A percentile compares a stretch with the other conserved stretches of the same genome.
These are phyloP conservation scores for Tothia fuscella DNA, from an alignment of 2,329 filamentous ascomycete genomes.

Conservation along the genomic window DNA sequence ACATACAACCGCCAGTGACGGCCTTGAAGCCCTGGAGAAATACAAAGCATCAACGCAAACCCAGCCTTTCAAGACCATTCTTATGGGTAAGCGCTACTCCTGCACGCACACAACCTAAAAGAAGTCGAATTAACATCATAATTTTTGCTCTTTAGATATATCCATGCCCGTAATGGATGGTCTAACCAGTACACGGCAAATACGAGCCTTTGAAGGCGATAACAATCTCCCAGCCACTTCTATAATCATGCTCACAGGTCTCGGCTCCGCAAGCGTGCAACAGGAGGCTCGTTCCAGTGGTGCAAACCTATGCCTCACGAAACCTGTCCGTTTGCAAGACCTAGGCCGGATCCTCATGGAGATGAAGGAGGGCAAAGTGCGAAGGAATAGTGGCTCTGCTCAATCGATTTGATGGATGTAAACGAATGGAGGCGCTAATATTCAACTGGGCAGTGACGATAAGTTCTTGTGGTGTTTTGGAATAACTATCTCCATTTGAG, in stretches of 20 bases:
- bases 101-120: no score
- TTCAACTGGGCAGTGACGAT: no score
- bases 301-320: slow-evolving; percentile 22
- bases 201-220: slow-evolving; percentile 22
- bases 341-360: slow-evolving; percentile 12
- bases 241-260: slow-evolving; percentile 21
- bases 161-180: slow-evolving; percentile 46
- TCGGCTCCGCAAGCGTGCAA: slow-evolving; percentile 17
- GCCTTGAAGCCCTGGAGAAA: slow-evolving; percentile 24
- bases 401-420: no score
- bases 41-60: neutral
- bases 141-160: slow-evolving; percentile 39
- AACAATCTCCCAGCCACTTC: neutral
- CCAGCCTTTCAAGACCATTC: slow-evolving; percentile 13
- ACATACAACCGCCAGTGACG: slow-evolving; percentile 23
- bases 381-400: no score
- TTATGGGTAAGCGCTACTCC: slow-evolving; percentile 34
- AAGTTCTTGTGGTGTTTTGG: no score
- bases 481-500: no score
- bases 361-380: neutral
- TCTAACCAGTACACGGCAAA: slow-evolving; percentile 30
- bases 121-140: no score
- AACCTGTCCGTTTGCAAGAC: slow-evolving; percentile 21
- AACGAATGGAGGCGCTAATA: no score
- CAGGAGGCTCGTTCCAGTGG: slow-evolving; percentile 20